Evolutionary conservation across 176 grass and related monocot genomes (phyloP).

Genomic region (Musa troglodytarum): DNA sequence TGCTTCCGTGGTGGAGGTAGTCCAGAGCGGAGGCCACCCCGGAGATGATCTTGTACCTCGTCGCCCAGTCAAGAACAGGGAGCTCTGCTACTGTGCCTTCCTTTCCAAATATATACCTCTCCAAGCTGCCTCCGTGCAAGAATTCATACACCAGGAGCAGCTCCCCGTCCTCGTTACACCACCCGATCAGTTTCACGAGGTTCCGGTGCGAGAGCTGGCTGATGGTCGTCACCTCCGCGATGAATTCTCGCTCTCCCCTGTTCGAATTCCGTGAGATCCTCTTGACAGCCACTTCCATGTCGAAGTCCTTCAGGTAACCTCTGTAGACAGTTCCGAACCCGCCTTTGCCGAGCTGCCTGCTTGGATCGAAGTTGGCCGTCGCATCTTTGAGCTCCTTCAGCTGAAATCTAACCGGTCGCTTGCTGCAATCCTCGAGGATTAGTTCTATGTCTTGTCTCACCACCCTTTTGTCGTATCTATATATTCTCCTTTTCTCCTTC

Average conservation of each 20-base stretch:
- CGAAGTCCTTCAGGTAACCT: conserved; percentile 18
- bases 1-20: conserved; percentile 54
- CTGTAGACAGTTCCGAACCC: conserved; percentile 45
- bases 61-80: conserved; percentile 38
- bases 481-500: not conserved
- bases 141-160: conserved; percentile 48
- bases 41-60: conserved; percentile 29
- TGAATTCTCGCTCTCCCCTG: conserved; percentile 39
- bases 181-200: conserved; percentile 42
- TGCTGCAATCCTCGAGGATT: conserved; percentile 31
- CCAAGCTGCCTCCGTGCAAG: conserved; percentile 43
- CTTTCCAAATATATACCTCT: conserved; percentile 25
- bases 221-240: conserved; percentile 53
- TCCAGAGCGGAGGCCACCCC: conserved; percentile 50
- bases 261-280: conserved; percentile 17
- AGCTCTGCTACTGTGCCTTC: not conserved
- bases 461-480: not conserved
- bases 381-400: conserved; percentile 34
- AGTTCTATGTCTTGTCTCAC: conserved; percentile 29
- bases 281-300: conserved; percentile 40
- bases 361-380: conserved; percentile 21
- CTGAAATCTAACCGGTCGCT: conserved; percentile 24
- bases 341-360: conserved; percentile 31
- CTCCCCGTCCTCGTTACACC: conserved; percentile 43
- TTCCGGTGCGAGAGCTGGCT: conserved; percentile 64